Conservation (phyloP, 345 rosid genomes). For the Psidium friedrichsthalianum region DNA sequence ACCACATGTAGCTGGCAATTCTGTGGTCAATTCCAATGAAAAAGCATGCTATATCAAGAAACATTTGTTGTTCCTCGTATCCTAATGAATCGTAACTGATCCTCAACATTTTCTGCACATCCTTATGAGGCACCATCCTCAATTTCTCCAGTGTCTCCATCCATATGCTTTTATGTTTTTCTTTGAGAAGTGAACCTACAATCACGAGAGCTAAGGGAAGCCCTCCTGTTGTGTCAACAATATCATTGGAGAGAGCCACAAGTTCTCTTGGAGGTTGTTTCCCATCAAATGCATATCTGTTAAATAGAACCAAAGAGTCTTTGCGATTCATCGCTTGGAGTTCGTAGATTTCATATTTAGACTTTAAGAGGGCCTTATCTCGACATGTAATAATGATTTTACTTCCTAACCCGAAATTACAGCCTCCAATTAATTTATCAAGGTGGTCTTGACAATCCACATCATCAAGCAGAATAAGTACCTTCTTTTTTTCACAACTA, state of each 20-base stretch:
- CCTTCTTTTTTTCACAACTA: neutral
- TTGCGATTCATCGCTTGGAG: fast-evolving
- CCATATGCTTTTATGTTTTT: neutral
- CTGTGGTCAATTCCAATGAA: neutral
- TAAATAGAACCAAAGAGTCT: neutral
- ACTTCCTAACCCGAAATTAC: neutral
- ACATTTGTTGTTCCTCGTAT: fast-evolving
- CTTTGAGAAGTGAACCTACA: neutral
- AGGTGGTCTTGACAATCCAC: neutral
- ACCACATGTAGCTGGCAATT: neutral
- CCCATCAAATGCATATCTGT: neutral
- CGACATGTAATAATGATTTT: neutral
- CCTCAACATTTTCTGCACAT: neutral
- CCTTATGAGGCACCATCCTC: neutral
- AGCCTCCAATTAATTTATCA: neutral
- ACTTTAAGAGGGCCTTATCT: neutral
- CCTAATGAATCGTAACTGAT: neutral
- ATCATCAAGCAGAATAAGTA: neutral
- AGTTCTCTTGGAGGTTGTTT: fast-evolving
- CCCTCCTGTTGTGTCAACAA: neutral
- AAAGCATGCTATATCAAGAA: neutral
- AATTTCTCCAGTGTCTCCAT: too few species aligned
- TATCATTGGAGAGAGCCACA: fast-evolving
- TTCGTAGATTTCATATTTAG: too few species aligned
- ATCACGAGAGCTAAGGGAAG: neutral